Evolutionary conservation across 1,284 basidiomycete genomes (phyloP), one percentile per base, ranked within the genome.

Genomic region (Ustilago sp.): DNA sequence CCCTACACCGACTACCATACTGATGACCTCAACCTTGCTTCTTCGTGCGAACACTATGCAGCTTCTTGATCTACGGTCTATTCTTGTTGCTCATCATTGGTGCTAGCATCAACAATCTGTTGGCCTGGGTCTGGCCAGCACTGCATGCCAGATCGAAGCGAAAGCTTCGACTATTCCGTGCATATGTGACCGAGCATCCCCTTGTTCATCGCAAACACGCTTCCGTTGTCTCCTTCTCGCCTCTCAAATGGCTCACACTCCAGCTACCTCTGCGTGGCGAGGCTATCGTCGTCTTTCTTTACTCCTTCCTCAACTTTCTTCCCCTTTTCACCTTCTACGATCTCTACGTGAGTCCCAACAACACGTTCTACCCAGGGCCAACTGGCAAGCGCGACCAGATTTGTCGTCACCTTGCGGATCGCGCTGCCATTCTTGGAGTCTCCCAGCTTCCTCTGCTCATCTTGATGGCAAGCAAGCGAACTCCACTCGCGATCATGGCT

Each of bases 391-490:
- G 65, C 17, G 59, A 63, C 50, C 74, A 77, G 52, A 59, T 71
- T 34, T 52, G 38, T 8, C 64, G 79, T 4, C 70, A 78, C 45
- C 43, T 85, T n/a, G 74, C 80, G 35, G 82, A 84, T 55, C 77
- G 86, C 4, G 67, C 82, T 1, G 86, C 77, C 2, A 61, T 83
- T 17, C 60, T 86, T 4, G 62, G 80, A 0, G 74, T 82, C 13
- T 80, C 79, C 0, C 69, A 80, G 19, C 66, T 84, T 4, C 85
- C 86, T 2, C 73, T 86, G 47, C 70, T 86, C 17, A 73, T 86
- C 47, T 57, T 86, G 13, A 78, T 86, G 47, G 81, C 85, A 0
- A 83, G 81, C n/a, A 79, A 86, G 8, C 81, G 86, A 60, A 84
- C 81, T 17, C 78, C 84, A 17, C 23, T 86, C 6, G 66, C 79